Base-by-base conservation (phyloP, 2,329 filamentous ascomycete species). In the Graphiopsis chlorocephala region DNA sequence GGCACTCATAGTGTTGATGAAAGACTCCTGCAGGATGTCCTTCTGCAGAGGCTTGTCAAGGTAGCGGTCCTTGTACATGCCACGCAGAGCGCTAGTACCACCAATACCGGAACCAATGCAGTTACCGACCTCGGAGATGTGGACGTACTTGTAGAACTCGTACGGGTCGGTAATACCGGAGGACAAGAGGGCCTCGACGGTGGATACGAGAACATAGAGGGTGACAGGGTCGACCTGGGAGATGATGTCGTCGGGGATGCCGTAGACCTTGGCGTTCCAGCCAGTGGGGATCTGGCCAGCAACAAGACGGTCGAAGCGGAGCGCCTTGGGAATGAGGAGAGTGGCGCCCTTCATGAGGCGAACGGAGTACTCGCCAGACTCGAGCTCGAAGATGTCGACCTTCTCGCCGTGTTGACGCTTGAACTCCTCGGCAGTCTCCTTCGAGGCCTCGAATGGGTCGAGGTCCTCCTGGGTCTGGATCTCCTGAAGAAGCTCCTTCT, bases 1-100 rank as follows among this genome's bases (percentile, higher is more conserved):
- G 17, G 95, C 95, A 72, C 92, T 90, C 94, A 99, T 99, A 64
- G 95, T 99, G 85, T 99, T 99, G 86, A 99, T 98, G 85, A 99
- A 99, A 14, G 95, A 98, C 81, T 99, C 95, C 77, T 99, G 96
- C 15, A 99, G 86, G 76, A 99, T 97, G 76, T 99, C 95, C 81
- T 98, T 99, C 81, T 99, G 96, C 58, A 99, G 87, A 64, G 94
- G 95, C 83, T 93, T 95, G 82, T 99, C 95, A 68, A 98, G 85
- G 87, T 90, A 98, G 66, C 95, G 91, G 78, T 97, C 94, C 80
- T 94, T 95, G 85, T 98, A 97, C 94, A 99, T 99, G 73, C 94
- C 94, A 73, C 93, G 90, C 69, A 99, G 86, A 72, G 95, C 95
- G 73, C 87, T 88, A 67, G 93, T 90, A 81, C 95, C 96, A 85